These are phyloP conservation scores for Cutaneotrichosporon dermatis DNA, from an alignment of 1,284 basidiomycete genomes.

Conservation along the genomic window DNA sequence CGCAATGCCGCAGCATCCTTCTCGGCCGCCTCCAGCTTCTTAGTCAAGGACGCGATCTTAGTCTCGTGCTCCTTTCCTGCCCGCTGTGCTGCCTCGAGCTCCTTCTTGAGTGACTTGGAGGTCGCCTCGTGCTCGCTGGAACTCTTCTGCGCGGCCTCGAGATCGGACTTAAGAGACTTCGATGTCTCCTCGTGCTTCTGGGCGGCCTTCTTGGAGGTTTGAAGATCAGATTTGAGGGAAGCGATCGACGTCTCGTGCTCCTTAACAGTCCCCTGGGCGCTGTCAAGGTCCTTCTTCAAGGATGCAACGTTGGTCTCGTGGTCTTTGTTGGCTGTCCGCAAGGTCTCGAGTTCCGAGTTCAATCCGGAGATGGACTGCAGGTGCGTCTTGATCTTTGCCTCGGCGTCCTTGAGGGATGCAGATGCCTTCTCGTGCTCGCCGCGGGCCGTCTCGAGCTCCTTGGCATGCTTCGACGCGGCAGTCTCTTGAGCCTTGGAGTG, in stretches of 20 bases:
- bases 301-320: slow-evolving; percentile 2
- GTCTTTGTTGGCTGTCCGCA: slow-evolving; percentile 1
- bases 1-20: slow-evolving; percentile 7
- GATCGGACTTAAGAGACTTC: slow-evolving; percentile 7
- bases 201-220: not conserved
- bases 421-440: slow-evolving; percentile 5
- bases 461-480: not conserved
- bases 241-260: slow-evolving; percentile 5
- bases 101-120: not conserved
- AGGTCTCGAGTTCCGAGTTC: slow-evolving; percentile 5
- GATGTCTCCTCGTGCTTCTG: slow-evolving; percentile 5
- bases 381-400: slow-evolving; percentile 7
- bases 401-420: slow-evolving; percentile 1
- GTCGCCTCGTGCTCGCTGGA: slow-evolving; percentile 2
- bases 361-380: not conserved
- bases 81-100: slow-evolving; percentile 3
- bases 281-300: slow-evolving; percentile 5
- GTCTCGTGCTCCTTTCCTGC: slow-evolving; percentile 2
- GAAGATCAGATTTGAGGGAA: slow-evolving; percentile 1
- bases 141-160: not conserved
- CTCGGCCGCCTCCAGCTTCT: slow-evolving; percentile 4
- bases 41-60: slow-evolving; percentile 1
- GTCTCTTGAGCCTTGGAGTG: not conserved
- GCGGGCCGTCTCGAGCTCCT: not conserved
- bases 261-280: not conserved